Conservation (phyloP, 805 yeast genomes). For the Pichia deserticola region DNA sequence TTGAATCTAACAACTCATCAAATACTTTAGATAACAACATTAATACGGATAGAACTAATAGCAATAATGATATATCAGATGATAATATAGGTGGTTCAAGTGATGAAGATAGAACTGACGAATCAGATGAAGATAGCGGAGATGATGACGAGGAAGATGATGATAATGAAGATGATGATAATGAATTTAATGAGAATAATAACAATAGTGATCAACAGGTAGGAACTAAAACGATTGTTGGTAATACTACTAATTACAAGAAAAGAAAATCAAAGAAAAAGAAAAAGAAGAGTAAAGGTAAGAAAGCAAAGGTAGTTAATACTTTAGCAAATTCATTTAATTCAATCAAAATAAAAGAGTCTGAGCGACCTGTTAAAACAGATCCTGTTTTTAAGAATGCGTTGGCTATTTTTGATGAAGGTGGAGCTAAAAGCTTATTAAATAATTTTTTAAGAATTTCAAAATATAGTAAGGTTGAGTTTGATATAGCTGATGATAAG, state of each 20-base stretch:
- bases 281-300: conserved; percentile 1
- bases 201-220: not conserved
- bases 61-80: not conserved
- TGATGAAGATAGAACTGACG: conserved; percentile 17
- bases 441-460: conserved; percentile 44
- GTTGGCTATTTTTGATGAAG: conserved; percentile 52
- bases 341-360: conserved; percentile 15
- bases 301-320: not conserved
- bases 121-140: conserved; percentile 15
- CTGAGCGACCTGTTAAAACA: conserved; percentile 42
- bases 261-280: conserved; percentile 8
- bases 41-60: not conserved
- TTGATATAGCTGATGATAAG: conserved; percentile 10
- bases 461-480: conserved; percentile 37
- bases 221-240: conserved; percentile 2
- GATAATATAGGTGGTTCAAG: conserved; percentile 1
- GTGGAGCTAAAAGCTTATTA: conserved; percentile 50
- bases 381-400: conserved; percentile 55
- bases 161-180: conserved; percentile 16
- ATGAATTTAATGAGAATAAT: conserved; percentile 4
- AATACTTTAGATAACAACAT: conserved; percentile 18
- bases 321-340: not conserved
- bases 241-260: not conserved
- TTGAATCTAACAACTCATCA: conserved; percentile 18
- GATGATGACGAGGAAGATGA: conserved; percentile 8